These are phyloP conservation scores for Colletotrichum orchidophilum DNA, from an alignment of 2,329 filamentous ascomycete species.

Conservation along the genomic window DNA sequence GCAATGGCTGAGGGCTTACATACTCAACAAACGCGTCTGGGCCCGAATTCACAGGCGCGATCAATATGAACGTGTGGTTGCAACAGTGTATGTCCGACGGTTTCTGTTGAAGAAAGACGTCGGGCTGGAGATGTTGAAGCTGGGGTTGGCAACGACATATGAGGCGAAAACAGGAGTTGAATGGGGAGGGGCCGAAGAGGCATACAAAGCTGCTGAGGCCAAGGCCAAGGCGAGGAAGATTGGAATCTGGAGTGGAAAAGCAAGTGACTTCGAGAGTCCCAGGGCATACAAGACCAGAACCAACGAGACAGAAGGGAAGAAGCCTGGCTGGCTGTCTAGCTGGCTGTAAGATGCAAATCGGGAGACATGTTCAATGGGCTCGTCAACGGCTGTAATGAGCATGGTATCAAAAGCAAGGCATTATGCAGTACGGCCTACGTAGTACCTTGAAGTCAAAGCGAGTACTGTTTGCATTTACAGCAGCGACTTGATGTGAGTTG, in stretches of 20 bases:
- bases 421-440: background rate
- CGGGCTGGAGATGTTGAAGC: slow-evolving; percentile 87
- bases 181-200: slow-evolving; percentile 76
- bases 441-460: background rate
- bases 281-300: slow-evolving; percentile 81
- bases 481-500: background rate
- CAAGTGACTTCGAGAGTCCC: slow-evolving; percentile 79
- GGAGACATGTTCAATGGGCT: background rate
- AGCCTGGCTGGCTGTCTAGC: slow-evolving; percentile 10
- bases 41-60: slow-evolving; percentile 86
- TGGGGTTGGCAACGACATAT: slow-evolving; percentile 88
- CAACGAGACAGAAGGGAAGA: slow-evolving; percentile 37
- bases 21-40: slow-evolving; percentile 78
- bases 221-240: slow-evolving; percentile 70
- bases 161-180: slow-evolving; percentile 91
- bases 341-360: slow-evolving; percentile 5
- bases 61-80: slow-evolving; percentile 92
- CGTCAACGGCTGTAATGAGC: background rate
- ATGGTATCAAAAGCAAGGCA: background rate
- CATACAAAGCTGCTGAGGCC: slow-evolving; percentile 73
- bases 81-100: slow-evolving; percentile 79
- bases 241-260: slow-evolving; percentile 80
- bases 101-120: slow-evolving; percentile 80
- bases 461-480: background rate
- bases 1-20: slow-evolving; percentile 78